Evolutionary conservation across 106 monocot species (phyloP), one percentile per base, ranked within the genome.

Genomic region (Alisma plantagoaquatica): DNA sequence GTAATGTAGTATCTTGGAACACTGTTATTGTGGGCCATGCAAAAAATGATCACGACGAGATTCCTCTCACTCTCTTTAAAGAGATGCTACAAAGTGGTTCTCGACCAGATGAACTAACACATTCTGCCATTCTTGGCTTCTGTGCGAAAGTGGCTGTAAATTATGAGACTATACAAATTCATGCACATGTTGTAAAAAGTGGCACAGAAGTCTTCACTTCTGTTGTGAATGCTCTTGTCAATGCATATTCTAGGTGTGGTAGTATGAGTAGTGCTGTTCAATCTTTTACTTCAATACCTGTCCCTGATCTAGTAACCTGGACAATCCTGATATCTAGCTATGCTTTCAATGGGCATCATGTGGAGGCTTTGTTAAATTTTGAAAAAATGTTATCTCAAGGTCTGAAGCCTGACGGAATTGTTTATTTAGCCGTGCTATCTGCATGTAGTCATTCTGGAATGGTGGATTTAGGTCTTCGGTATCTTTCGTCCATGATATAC

Each of bases 371-470:
- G 15, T 11, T 23, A 2, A 23, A 60, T 18, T 82, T 82, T 32
- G 66, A 78, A 15, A 69, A 19, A 58, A 81, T 87, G 78, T 14
- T 82, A 50, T 49, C 8, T 30, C 46, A 64, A 66, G 87, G 75
- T 2, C 44, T 70, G 31, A 44, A 29, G 17, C 75, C 78, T 1
- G 78, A 87, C 38, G 33, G 54, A 2, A 24, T 82, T 19, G 63
- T 56, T 10, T 74, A 82, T 51, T 21, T 82, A 26, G 77, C 64
- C 21, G 66, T 87, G 31, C 63, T 87, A 10, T 75, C 78, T 25
- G 75, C 81, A 30, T 87, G 75, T 46, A 66, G 72, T 46, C 86
- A 87, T 63, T 74, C 66, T 15, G 82, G 87, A 44, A 58, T 82
- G 16, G 69, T 87, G 1, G 73, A 78, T 53, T 47, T 29, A 51